Conservation (phyloP, 768 basidiomycete species). For the Galerina sulciceps region DNA sequence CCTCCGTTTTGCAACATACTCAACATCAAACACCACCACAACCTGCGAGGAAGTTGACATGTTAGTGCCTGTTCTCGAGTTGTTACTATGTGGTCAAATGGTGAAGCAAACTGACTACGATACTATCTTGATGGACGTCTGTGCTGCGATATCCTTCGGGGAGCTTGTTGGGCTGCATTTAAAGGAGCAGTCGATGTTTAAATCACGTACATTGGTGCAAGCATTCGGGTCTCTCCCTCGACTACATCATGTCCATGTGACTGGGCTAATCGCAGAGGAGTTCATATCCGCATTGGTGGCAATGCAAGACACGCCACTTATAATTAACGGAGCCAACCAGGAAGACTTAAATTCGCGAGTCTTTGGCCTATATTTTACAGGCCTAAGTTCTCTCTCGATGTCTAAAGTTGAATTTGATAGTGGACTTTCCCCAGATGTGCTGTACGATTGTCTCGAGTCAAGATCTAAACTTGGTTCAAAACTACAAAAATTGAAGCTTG, state of each 20-base stretch:
- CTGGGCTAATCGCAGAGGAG: background rate
- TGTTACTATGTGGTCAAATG: too few species aligned
- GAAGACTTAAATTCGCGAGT: background rate
- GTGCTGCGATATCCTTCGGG: too few species aligned
- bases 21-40: too few species aligned
- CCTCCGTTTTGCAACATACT: background rate
- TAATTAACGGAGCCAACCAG: background rate
- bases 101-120: too few species aligned
- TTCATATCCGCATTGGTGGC: slow-evolving; percentile 2
- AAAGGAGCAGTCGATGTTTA: background rate
- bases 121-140: too few species aligned
- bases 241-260: background rate
- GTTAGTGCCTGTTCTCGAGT: background rate
- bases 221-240: slow-evolving; percentile 2
- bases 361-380: background rate
- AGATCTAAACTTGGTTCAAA: slow-evolving; percentile 34
- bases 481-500: slow-evolving; percentile 25
- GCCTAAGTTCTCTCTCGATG: background rate
- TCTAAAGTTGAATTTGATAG: background rate
- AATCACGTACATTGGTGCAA: background rate
- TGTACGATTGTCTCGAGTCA: slow-evolving; percentile 31
- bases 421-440: background rate
- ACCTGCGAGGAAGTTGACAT: background rate
- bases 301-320: background rate
- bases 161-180: background rate